Conservation (phyloP, 129 eudicot species). For the Tanacetum coccineum region DNA sequence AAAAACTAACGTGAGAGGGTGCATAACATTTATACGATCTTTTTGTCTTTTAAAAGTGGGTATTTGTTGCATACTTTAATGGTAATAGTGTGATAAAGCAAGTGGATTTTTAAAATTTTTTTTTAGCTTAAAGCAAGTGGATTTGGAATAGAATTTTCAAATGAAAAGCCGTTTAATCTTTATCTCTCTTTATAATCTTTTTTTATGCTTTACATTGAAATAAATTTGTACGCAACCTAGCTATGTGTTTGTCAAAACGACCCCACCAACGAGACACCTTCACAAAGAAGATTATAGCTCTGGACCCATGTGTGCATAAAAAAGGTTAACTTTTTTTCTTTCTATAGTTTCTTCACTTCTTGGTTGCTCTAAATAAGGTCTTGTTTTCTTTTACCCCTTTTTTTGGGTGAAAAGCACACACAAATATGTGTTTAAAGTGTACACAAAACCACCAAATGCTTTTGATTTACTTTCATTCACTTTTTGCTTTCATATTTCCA, state of each 20-base stretch:
- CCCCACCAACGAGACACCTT: slow-evolving; percentile 31
- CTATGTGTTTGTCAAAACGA: slow-evolving; percentile 24
- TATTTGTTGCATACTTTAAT: too few species aligned
- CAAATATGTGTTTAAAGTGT: slow-evolving; percentile 26
- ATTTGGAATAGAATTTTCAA: slow-evolving; percentile 39
- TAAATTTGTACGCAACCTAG: slow-evolving; percentile 46
- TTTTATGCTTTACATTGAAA: slow-evolving; percentile 30
- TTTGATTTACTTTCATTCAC: slow-evolving; percentile 23
- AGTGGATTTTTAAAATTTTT: too few species aligned
- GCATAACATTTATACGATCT: too few species aligned
- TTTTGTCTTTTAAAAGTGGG: too few species aligned
- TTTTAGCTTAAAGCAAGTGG: slow-evolving; percentile 46
- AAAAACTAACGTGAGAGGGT: too few species aligned
- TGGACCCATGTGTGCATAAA: slow-evolving; percentile 9
- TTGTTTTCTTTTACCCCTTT: slow-evolving; percentile 18
- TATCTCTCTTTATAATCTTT: slow-evolving; percentile 29
- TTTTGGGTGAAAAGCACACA: slow-evolving; percentile 23
- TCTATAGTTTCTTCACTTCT: slow-evolving; percentile 27
- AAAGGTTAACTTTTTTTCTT: slow-evolving; percentile 29
- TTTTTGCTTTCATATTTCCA: slow-evolving; percentile 21
- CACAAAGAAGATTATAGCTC: slow-evolving; percentile 26
- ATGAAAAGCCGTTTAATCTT: slow-evolving; percentile 34
- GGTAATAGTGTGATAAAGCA: not conserved
- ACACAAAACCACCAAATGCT: slow-evolving; percentile 22
- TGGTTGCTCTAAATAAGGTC: slow-evolving; percentile 30